These are phyloP conservation scores for Penicillium oxalicum DNA, from an alignment of 2,329 filamentous ascomycete genomes.

Conservation along the genomic window DNA sequence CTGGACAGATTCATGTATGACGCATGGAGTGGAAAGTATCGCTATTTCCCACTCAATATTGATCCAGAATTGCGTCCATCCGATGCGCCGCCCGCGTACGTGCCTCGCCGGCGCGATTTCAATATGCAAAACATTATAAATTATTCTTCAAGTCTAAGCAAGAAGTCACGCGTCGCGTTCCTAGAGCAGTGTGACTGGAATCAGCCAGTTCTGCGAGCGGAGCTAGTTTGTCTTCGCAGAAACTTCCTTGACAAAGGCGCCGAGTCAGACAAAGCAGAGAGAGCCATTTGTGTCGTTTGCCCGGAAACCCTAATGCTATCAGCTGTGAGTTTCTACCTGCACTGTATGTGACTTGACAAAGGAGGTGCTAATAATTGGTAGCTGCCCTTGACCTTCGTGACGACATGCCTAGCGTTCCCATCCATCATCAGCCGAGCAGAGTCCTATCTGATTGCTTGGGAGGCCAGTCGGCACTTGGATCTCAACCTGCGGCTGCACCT, in stretches of 20 bases:
- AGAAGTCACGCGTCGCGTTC: slow-evolving; percentile 50
- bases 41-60: slow-evolving; percentile 48
- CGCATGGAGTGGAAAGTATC: slow-evolving; percentile 51
- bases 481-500: slow-evolving; percentile 61
- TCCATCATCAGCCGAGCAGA: slow-evolving; percentile 81
- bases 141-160: slow-evolving; percentile 73
- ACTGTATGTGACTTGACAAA: not conserved
- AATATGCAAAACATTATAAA: slow-evolving; percentile 65
- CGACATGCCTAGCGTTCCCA: slow-evolving; percentile 70
- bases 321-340: slow-evolving; percentile 49
- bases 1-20: slow-evolving; percentile 52
- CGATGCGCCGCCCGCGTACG: slow-evolving; percentile 30
- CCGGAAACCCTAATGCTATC: slow-evolving; percentile 74
- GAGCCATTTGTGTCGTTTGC: slow-evolving; percentile 60
- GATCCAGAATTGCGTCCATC: slow-evolving; percentile 29
- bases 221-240: slow-evolving; percentile 68
- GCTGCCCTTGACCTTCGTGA: slow-evolving; percentile 64
- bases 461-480: slow-evolving; percentile 62
- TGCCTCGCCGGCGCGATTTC: slow-evolving; percentile 30
- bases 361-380: slow-evolving; percentile 27
- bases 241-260: slow-evolving; percentile 70
- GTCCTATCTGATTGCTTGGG: slow-evolving; percentile 69
- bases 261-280: slow-evolving; percentile 44
- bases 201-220: slow-evolving; percentile 77
- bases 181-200: slow-evolving; percentile 51